Percentiles rank a stretch among this genome's conserved stretches.
These are phyloP conservation scores for Cyberlindnera petersonii DNA, from an alignment of 805 yeast species.

Conservation along the genomic window DNA sequence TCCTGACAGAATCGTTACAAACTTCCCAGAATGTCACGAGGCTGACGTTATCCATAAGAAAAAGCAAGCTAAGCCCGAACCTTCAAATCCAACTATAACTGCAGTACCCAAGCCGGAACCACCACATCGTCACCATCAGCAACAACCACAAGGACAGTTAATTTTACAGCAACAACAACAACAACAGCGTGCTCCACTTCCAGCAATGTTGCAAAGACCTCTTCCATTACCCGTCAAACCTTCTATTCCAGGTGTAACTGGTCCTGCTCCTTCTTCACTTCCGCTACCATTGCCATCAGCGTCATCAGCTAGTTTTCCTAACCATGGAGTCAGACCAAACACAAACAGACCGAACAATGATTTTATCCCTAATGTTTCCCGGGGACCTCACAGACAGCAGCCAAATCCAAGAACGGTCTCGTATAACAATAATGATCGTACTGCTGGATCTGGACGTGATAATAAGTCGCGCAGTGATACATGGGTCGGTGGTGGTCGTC, in stretches of 20 bases:
- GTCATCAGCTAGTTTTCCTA: too few relatives aligned
- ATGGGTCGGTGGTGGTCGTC: too few relatives aligned
- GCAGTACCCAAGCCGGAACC: neutral
- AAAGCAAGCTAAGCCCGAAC: too few relatives aligned
- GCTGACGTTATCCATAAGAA: conserved; percentile 54
- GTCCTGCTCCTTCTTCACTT: neutral
- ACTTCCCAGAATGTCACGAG: conserved; percentile 84
- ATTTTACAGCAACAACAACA: neutral
- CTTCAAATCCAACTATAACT: neutral
- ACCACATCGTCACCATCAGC: neutral
- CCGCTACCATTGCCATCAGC: too few relatives aligned
- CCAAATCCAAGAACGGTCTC: too few relatives aligned
- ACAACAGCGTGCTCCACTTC: neutral
- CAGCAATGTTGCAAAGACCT: neutral
- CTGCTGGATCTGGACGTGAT: too few relatives aligned
- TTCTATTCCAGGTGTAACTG: neutral
- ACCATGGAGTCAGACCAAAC: too few relatives aligned
- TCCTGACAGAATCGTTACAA: conserved; percentile 41
- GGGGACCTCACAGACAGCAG: too few relatives aligned
- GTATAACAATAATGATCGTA: too few relatives aligned
- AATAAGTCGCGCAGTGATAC: too few relatives aligned
- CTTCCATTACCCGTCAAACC: neutral
- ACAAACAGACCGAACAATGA: neutral
- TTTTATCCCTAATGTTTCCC: too few relatives aligned
- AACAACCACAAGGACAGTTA: neutral